Evolutionary conservation across 2,329 filamentous ascomycete genomes (phyloP), one percentile per base, ranked within the genome.

Genomic region (Nemania diffusa): DNA sequence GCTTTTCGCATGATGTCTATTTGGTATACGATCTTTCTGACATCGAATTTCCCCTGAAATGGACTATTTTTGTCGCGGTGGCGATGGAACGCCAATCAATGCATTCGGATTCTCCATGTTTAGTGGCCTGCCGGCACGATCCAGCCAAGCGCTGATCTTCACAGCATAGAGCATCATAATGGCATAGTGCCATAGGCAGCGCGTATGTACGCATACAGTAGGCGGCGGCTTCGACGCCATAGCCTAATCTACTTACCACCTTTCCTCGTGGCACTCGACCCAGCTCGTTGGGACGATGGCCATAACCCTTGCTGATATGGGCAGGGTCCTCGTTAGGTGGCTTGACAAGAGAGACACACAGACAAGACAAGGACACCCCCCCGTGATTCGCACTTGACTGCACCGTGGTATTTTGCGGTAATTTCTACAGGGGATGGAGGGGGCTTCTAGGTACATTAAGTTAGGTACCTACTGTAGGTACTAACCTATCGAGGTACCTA

Each of bases 251-350:
- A 53, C 17, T 24, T 53, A 56, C 65, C 44, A 56, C 65, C 57
- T 27, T 62, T 62, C 68, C 70, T 69, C 68, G 73, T 74, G 73
- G 73, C 73, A 71, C 71, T 64, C 62, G 73, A 71, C 68, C 73
- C 72, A 57, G 67, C 70, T 63, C 29, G 71, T 66, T 73, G 73
- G 73, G 69, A 72, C 72, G 62, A 69, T 66, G 62, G 69, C 65
- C 68, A 62, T 68, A n/a, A 72, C 58, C 69, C 73, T 70, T 69
- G 68, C 63, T 57, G 55, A 50, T 61, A 69, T 69, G 57, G 65
- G 68, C 69, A 68, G 69, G 72, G 64, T 71, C 67, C 53, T 56
- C 64, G 60, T 62, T 26, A 50, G 51, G 56, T 70, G 65, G 62
- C 67, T 71, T 64, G 60, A 56, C 61, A 44, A 44, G n/a, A 64